Percentiles rank a stretch among this genome's conserved stretches.
These are phyloP conservation scores for Hypomyces perniciosus DNA, from an alignment of 2,329 filamentous ascomycete genomes.

Conservation along the genomic window DNA sequence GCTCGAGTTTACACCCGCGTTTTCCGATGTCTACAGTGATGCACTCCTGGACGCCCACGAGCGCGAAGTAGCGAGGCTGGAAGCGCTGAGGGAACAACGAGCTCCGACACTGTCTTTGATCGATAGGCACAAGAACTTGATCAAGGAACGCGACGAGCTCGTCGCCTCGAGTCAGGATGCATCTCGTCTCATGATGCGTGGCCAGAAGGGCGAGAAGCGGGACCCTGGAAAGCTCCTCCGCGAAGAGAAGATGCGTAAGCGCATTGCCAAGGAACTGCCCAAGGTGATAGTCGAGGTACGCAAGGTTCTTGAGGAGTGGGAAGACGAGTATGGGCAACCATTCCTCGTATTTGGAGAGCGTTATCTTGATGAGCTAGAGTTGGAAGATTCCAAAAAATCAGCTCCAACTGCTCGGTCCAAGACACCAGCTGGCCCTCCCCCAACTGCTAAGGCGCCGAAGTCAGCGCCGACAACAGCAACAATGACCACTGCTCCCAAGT, in stretches of 20 bases:
- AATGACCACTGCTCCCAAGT: constrained; percentile 22
- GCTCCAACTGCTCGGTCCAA: constrained; percentile 55
- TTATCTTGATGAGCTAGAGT: constrained; percentile 80
- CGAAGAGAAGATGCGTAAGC: constrained; percentile 98
- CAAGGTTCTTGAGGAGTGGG: constrained; percentile 77
- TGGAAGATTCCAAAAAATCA: constrained; percentile 50
- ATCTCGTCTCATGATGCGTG: constrained; percentile 83
- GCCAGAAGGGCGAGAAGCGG: constrained; percentile 86
- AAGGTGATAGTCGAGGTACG: constrained; percentile 82
- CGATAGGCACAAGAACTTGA: constrained; percentile 73
- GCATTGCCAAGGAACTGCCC: constrained; percentile 90
- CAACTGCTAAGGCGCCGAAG: constrained; percentile 38
- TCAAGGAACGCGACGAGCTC: constrained; percentile 82
- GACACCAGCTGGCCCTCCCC: constrained; percentile 61
- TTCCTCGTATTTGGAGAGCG: constrained; percentile 90
- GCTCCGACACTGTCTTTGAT: constrained; percentile 76
- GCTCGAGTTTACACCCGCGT: constrained; percentile 94
- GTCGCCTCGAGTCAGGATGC: constrained; percentile 91
- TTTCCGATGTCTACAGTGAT: constrained; percentile 95
- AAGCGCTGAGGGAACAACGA: constrained; percentile 78
- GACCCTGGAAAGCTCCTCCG: constrained; percentile 89
- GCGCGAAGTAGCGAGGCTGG: constrained; percentile 76
- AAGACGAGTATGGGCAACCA: constrained; percentile 87
- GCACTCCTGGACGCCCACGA: constrained; percentile 93
- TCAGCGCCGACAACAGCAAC: constrained; percentile 22